Evolutionary conservation across 768 basidiomycete genomes (phyloP).

Genomic region (Tricholoma terreum): DNA sequence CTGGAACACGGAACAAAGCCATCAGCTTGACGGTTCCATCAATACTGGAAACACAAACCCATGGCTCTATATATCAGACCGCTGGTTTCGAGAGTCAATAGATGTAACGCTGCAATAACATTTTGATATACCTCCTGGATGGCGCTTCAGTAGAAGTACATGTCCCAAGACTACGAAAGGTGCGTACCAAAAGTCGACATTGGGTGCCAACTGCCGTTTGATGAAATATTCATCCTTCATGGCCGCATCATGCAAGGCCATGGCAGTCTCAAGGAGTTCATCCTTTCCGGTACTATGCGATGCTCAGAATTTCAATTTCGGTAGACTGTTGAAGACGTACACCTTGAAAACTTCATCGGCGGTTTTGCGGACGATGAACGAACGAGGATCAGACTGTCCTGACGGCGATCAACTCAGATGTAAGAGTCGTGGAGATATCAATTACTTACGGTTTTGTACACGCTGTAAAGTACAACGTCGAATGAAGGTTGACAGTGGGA

Average conservation of each 20-base stretch:
- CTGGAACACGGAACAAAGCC: constrained; percentile 32
- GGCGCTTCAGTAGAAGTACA: constrained; percentile 12
- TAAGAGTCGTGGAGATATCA: neutral
- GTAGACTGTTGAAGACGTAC: constrained; percentile 35
- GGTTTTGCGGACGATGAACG: constrained; percentile 85
- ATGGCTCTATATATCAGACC: constrained; percentile 90
- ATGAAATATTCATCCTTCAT: constrained; percentile 91
- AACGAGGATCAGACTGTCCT: constrained; percentile 82
- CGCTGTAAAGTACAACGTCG: constrained; percentile 28
- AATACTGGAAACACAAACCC: constrained; percentile 44
- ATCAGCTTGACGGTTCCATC: neutral
- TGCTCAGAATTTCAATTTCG: neutral
- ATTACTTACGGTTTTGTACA: constrained; percentile 67
- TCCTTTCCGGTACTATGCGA: constrained; percentile 75
- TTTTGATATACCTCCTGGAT: constrained; percentile 51
- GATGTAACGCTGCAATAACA: neutral
- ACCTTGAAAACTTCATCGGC: constrained; percentile 91
- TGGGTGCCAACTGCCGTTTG: constrained; percentile 77
- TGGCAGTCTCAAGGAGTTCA: constrained; percentile 82
- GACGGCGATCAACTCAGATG: neutral
- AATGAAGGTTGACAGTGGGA: neutral
- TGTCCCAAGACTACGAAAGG: constrained; percentile 5
- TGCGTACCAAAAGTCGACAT: constrained; percentile 86
- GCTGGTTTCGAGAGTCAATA: constrained; percentile 33
- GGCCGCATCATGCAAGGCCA: constrained; percentile 83